Evolutionary conservation across 768 basidiomycete species (phyloP).

Genomic region (Gelatoporia subvermispora): DNA sequence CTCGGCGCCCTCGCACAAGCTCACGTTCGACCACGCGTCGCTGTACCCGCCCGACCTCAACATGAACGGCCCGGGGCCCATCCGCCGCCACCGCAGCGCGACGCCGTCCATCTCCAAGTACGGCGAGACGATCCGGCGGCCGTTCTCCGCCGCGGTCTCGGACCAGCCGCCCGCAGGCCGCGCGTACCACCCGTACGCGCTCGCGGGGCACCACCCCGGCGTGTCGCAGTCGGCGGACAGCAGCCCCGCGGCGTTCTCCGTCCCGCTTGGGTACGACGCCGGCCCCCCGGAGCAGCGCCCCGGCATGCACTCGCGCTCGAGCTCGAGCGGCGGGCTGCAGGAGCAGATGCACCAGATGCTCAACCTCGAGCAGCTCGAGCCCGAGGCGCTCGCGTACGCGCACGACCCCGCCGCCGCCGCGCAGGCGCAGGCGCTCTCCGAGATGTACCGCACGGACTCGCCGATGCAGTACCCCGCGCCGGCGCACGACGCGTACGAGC

Average conservation of each 20-base stretch:
- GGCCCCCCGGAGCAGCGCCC: slow-evolving; percentile 5
- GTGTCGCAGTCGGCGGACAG: slow-evolving; percentile 27
- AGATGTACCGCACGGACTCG: slow-evolving; percentile 25
- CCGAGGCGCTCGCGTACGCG: slow-evolving; percentile 10
- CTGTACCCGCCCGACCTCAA: slow-evolving; percentile 43
- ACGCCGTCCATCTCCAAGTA: slow-evolving; percentile 60
- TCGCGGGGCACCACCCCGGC: slow-evolving; percentile 15
- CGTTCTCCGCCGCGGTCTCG: slow-evolving; percentile 35
- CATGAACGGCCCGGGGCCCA: slow-evolving; percentile 45
- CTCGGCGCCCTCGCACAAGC: slow-evolving; percentile 68
- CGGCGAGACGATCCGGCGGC: slow-evolving; percentile 44
- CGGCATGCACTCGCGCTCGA: slow-evolving; percentile 16
- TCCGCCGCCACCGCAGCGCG: slow-evolving; percentile 70
- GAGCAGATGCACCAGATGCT: slow-evolving; percentile 24
- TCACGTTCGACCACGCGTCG: slow-evolving; percentile 53
- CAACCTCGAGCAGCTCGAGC: slow-evolving; percentile 16
- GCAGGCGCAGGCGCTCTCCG: slow-evolving; percentile 13
- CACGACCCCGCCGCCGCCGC: slow-evolving; percentile 9
- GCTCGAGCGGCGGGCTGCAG: slow-evolving; percentile 21
- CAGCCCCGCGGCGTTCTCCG: slow-evolving; percentile 46
- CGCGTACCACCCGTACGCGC: slow-evolving; percentile 31
- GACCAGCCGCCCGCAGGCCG: slow-evolving; percentile 23
- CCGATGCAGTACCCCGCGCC: slow-evolving; percentile 18
- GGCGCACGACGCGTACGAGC: slow-evolving; percentile 15
- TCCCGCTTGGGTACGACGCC: slow-evolving; percentile 30